Base-by-base conservation (phyloP, 306 rosid species). In the Vigna nakashimae region DNA sequence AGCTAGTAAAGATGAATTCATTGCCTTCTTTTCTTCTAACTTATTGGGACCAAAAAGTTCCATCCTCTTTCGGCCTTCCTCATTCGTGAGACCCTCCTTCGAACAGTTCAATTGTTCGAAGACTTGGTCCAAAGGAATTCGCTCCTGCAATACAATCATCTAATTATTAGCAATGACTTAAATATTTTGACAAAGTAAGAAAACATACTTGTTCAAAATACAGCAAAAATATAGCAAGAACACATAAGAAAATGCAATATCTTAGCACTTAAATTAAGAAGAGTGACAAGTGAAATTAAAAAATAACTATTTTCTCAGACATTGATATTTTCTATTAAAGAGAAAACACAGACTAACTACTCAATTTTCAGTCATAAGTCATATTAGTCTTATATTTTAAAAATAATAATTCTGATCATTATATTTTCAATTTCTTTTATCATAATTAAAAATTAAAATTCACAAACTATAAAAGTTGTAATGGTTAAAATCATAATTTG, bases 21-120 rank as follows among this genome's bases (percentile, higher is more conserved):
- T 74, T 71, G 82, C 94, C 90, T 86, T 81, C 69, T 91, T 90
- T 67, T 91, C 97, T 81, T 91, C 92, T 2, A 91, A 86, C 77
- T 90, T 91, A 81, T 91, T 91, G 34, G 82, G 94, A 6, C 97
- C 97, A 69, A 91, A 91, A 70, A 91, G 45, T 60, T 66, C 58
- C n/a, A 90, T 30, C 71, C 97, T 88, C 71, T 74, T 79, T 50
- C 76, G 81, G 15, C 91, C 97, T 75, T 90, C 92, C 17, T 88
- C 94, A 34, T 48, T 77, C 38, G 94, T 75, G 53, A 91, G 79
- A 49, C 97, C 97, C 3, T 88, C 91, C 63, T 77, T 86, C 8
- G 97, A 43, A 82, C 91, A 90, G 17, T 76, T 79, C 72, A 91
- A 32, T 51, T 87, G 87, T 26, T 77, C 78, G 56, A 92, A 92